Base-by-base conservation (phyloP, 2,329 filamentous ascomycete species). In the Metarhizium album region DNA sequence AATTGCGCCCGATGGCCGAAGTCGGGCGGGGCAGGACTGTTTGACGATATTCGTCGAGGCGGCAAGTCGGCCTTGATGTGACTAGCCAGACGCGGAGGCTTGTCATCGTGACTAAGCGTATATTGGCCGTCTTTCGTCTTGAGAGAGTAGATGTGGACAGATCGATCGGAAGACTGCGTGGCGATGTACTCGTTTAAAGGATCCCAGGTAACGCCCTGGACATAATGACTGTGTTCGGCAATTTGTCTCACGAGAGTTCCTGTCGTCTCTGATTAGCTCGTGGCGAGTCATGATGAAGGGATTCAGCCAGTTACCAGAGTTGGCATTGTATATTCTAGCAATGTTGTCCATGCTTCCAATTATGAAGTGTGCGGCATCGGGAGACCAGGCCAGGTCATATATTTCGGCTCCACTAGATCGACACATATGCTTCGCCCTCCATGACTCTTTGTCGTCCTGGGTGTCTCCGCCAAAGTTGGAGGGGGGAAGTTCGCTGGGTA, bases 341-440 rank as follows among this genome's bases (percentile, higher is more conserved):
- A 97, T 85, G 66, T 98, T 98, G 72, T 98, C 93, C 90, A 98
- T 97, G 71, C 93, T 97, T 38, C 93, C 93, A 23, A 94, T 96
- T 60, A 98, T 96, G 73, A 98, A 95, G 71, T 94, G 93, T 38
- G 84, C 75, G 38, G 87, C 90, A 67, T 98, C 93, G n/a, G 94
- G 94, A 46, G 93, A 97, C 94, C 93, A 98, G 47, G 93, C 93
- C 52, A 98, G 74, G 68, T 98, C 93, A 70, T 98, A 98, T 58
- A 98, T 97, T 67, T 98, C 93, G 11, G 90, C 89, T 35, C 90
- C 91, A 55, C 87, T 88, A 45, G 90, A 95, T 55, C 93, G 83
- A 69, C 90, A 97, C 93, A 97, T 97, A 66, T 95, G 89, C 71
- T 95, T 97, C 55, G 91, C 86, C 55, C 91, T 79, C 93, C 93